Percentiles rank a stretch among this genome's conserved stretches.
These are phyloP conservation scores for Phaeosphaeriaceae sp. DNA, from an alignment of 2,329 filamentous ascomycete genomes.

Conservation along the genomic window DNA sequence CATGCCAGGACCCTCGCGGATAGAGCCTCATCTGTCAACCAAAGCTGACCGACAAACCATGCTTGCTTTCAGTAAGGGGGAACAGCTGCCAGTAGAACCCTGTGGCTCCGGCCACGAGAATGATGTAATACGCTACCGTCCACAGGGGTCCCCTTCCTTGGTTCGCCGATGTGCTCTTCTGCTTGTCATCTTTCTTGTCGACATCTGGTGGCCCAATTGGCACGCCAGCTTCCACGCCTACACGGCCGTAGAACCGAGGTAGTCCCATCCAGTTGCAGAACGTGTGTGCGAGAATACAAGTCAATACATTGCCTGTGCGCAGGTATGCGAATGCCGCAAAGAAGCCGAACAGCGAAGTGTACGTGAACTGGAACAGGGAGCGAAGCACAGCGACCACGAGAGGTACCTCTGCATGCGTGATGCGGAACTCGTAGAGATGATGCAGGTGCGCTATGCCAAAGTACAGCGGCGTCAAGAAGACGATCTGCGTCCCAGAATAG, in stretches of 20 bases:
- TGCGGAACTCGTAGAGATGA: slow-evolving; percentile 92
- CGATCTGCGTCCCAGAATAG: slow-evolving; percentile 61
- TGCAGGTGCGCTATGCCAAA: slow-evolving; percentile 94
- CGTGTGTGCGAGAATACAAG: slow-evolving; percentile 77
- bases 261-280: slow-evolving; percentile 95
- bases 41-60: slow-evolving; percentile 53
- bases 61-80: slow-evolving; percentile 70
- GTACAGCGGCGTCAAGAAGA: slow-evolving; percentile 84
- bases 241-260: slow-evolving; percentile 81
- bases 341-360: slow-evolving; percentile 92
- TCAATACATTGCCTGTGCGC: slow-evolving; percentile 80
- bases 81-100: slow-evolving; percentile 77
- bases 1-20: not conserved
- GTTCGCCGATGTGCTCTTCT: slow-evolving; percentile 36
- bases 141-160: slow-evolving; percentile 59
- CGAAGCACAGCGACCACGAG: slow-evolving; percentile 69
- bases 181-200: slow-evolving; percentile 46
- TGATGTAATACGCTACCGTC: slow-evolving; percentile 79
- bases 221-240: slow-evolving; percentile 61
- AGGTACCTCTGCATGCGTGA: slow-evolving; percentile 77
- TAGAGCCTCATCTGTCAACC: not conserved
- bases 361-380: slow-evolving; percentile 82
- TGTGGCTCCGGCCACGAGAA: slow-evolving; percentile 75
- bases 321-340: slow-evolving; percentile 90
- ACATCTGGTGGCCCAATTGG: slow-evolving; percentile 46